Evolutionary conservation across 1,284 basidiomycete genomes (phyloP).

Genomic region (Somion occarium): DNA sequence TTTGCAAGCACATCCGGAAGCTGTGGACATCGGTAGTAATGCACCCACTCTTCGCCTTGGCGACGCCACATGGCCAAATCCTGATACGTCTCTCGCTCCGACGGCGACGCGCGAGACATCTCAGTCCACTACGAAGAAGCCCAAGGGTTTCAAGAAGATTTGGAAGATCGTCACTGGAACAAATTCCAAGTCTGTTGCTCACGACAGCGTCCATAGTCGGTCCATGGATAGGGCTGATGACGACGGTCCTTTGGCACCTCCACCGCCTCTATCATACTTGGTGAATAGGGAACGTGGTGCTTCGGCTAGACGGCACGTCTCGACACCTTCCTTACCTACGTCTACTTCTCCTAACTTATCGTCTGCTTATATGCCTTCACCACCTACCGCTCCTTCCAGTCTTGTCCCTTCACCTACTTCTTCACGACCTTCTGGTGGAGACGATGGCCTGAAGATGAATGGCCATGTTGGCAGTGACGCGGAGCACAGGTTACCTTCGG

Average conservation of each 20-base stretch:
- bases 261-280: conserved; percentile 81
- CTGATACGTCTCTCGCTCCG: conserved; percentile 28
- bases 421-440: conserved; percentile 52
- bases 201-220: conserved; percentile 23
- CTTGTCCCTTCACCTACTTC: conserved; percentile 68
- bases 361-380: conserved; percentile 53
- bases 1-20: conserved; percentile 31
- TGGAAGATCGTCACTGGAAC: conserved; percentile 73
- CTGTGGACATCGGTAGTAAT: conserved; percentile 36
- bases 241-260: conserved; percentile 73
- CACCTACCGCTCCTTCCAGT: conserved; percentile 70
- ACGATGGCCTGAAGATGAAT: conserved; percentile 28
- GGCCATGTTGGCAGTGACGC: conserved; percentile 17
- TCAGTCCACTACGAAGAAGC: conserved; percentile 63
- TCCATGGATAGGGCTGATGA: conserved; percentile 51
- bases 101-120: conserved; percentile 16
- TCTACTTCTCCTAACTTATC: conserved; percentile 50
- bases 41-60: conserved; percentile 44
- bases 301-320: conserved; percentile 49
- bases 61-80: conserved; percentile 51
- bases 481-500: conserved; percentile 19
- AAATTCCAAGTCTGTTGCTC: conserved; percentile 35
- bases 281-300: conserved; percentile 53
- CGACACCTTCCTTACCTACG: conserved; percentile 63
- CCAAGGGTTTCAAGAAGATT: conserved; percentile 77